Evolutionary conservation across 1,284 basidiomycete genomes (phyloP), one percentile per base, ranked within the genome.

Genomic region (Cutaneotrichosporon sp.): DNA sequence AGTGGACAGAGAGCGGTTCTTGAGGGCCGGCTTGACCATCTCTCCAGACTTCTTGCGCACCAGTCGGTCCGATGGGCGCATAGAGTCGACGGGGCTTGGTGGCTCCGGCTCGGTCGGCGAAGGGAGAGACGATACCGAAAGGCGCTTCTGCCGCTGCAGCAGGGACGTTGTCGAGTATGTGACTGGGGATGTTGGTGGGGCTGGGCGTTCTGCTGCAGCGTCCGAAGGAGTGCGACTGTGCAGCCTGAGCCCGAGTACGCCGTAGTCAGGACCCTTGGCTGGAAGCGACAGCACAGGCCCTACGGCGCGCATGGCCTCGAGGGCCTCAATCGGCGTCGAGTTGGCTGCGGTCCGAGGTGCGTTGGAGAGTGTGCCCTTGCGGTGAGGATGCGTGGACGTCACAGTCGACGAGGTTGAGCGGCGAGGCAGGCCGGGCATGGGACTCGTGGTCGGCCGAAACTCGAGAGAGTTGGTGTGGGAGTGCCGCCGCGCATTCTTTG

Each of bases 21-120:
- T 80, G 36, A 81, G 71, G 1, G 78, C 78, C 2, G 80, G 72
- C 62, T 80, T 80, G 63, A 81, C 76, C 58, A 81, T 69, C 61
- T 81, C 79, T 46, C 79, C 79, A 1, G 76, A 79, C 67, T 81
- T 81, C 55, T 81, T 81, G 50, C 80, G 72, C 45, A 81, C 73
- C 69, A 77, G 46, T 63, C 65, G 14, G 61, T 51, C 13, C 62
- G 45, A n/a, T n/a, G 27, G 54, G 58, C 13, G 72, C 70, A 36
- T 65, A 18, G 8, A 7, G 7, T n/a, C 18, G 18, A n/a, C 58
- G 24, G 14, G 43, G 31, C 6, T 31, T 49, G 45, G 22, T 36
- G 52, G 52, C 31, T n/a, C 11, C 34, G 34, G 52, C 24, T 57
- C 38, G 13, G 43, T 29, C 14, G 55, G 62, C 3, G 62, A 56